Percentiles rank a stretch among this genome's conserved stretches.
phyloP scores from a whole-genome alignment of 768 basidiomycete genomes.

The Mycena kentingensis region DNA sequence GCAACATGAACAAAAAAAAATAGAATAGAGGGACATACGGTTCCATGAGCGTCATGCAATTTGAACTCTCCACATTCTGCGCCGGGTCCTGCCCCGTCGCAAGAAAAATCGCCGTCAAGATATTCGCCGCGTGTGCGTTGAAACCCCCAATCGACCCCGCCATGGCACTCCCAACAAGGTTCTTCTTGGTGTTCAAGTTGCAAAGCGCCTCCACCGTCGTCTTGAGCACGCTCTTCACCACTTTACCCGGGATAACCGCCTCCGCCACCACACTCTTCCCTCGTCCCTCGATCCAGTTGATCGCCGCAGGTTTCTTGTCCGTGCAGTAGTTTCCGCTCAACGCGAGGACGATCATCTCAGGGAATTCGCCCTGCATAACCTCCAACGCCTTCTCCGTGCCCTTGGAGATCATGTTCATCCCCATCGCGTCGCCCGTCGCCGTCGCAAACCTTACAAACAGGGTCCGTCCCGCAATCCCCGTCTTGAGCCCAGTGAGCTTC shows the following conservation, averaged over 20 bases:
- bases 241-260: slow-evolving; percentile 84
- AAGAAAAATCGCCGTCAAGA: slow-evolving; percentile 91
- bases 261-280: slow-evolving; percentile 99
- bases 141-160: slow-evolving; percentile 97
- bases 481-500: slow-evolving; percentile 80
- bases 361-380: slow-evolving; percentile 74
- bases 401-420: slow-evolving; percentile 99
- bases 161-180: slow-evolving; percentile 96
- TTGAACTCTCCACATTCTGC: slow-evolving; percentile 98
- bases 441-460: slow-evolving; percentile 93
- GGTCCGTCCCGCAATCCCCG: slow-evolving; percentile 89
- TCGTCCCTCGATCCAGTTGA: slow-evolving; percentile 99
- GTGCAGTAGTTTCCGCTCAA: slow-evolving; percentile 98
- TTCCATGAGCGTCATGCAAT: slow-evolving; percentile 99
- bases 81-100: slow-evolving; percentile 99
- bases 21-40: slow-evolving; percentile 35
- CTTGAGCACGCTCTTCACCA: slow-evolving; percentile 91
- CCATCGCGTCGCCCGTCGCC: slow-evolving; percentile 97
- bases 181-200: slow-evolving; percentile 96
- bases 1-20: not conserved
- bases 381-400: slow-evolving; percentile 95
- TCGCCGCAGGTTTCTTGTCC: slow-evolving; percentile 99
- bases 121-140: slow-evolving; percentile 98
- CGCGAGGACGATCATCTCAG: slow-evolving; percentile 87
- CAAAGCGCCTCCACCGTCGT: slow-evolving; percentile 91